These are phyloP conservation scores for Arachis monticola DNA, from an alignment of 331 rosid genomes.

Conservation along the genomic window DNA sequence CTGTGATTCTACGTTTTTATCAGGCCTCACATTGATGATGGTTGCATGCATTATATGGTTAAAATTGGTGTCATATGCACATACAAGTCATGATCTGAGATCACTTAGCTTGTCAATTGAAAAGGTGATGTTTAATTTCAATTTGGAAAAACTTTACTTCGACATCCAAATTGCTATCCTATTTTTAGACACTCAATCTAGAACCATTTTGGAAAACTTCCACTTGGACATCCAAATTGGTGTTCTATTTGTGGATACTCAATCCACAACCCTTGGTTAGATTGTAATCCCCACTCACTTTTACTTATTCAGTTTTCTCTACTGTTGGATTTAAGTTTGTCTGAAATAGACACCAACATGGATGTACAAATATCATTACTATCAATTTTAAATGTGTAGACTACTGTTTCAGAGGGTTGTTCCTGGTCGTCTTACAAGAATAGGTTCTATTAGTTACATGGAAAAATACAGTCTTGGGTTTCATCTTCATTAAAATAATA, in stretches of 20 bases:
- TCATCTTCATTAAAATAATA: conserved; percentile 14
- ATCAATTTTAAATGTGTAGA: conserved; percentile 2
- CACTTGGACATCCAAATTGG: no score
- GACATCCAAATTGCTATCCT: no score
- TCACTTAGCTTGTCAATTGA: conserved; percentile 48
- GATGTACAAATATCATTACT: no score
- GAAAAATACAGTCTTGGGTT: conserved; percentile 11
- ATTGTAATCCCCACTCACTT: no score
- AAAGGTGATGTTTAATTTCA: conserved; percentile 55
- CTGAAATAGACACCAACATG: no score
- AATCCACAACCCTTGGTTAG: no score
- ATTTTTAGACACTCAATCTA: no score
- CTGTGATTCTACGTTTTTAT: conserved; percentile 84
- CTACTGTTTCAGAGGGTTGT: neutral
- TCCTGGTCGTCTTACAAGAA: neutral
- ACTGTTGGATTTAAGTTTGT: no score
- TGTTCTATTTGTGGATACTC: no score
- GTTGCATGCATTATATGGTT: conserved; percentile 89
- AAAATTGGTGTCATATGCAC: conserved; percentile 88
- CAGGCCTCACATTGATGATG: conserved; percentile 82
- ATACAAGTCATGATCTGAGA: conserved; percentile 83
- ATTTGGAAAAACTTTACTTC: no score
- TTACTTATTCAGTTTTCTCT: no score
- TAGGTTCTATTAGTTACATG: conserved; percentile 8
- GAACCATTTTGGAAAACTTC: no score